Base-by-base conservation (phyloP, 352 stramenopile genomes). In the Globisporangium sylvaticum region DNA sequence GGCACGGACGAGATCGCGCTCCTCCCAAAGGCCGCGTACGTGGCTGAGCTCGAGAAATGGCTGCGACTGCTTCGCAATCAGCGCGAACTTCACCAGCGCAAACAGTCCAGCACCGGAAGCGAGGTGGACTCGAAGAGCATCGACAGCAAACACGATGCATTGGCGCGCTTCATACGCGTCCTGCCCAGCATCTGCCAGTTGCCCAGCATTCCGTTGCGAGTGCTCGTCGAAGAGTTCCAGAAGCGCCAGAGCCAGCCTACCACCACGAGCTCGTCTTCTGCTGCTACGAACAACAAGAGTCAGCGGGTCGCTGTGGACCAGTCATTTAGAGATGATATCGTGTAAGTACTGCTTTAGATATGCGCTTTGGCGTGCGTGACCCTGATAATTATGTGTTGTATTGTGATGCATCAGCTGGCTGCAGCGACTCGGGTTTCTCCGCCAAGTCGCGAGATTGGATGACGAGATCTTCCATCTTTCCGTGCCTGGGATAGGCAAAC, bases 401-500 rank as follows among this genome's bases (percentile, higher is more conserved):
- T n/a, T n/a, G 15, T 46, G 39, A 15, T 46, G 15, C 8, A n/a
- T 22, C 18, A 87, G 79, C 20, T 66, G 54, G 27, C 68, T 89
- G 31, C 83, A 84, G 58, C 71, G 68, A 2, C 70, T 91, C 42
- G 83, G 83, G 0, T 91, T 89, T 56, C 58, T 89, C 31, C 62
- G 83, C 34, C 72, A 76, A 6, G 82, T 79, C 7, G 72, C 75
- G 22, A 56, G 71, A 1, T 48, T 91, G 32, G 75, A 85, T 50
- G 70, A 83, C 31, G 75, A 89, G 39, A 71, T 73, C 1, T 89
- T 78, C 32, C 73, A 72, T 5, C 70, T 91, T 1, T 87, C 78
- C 12, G 39, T 91, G n/a, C 83, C 83, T 34, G 81, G 77, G 5
- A 65, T 87, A 27, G 83, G 83, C 22, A 89, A 88, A 44, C 48